Evolutionary conservation across 805 yeast species (phyloP).

Genomic region (Saccharomycopsis amapae): DNA sequence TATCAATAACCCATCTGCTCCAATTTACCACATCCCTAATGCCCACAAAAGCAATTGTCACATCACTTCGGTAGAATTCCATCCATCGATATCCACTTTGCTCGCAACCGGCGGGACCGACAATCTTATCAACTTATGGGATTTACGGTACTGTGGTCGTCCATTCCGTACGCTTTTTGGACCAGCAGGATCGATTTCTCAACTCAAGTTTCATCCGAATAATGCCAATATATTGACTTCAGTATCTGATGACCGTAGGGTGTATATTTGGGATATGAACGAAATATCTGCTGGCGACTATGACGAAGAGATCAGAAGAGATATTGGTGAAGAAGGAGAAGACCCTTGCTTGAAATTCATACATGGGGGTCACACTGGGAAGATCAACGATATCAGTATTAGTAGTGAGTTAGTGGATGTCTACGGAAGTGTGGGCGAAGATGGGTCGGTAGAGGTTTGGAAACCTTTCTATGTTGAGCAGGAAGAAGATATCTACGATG

Average conservation of each 20-base stretch:
- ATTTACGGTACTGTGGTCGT: slow-evolving; percentile 51
- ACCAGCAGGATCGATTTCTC: slow-evolving; percentile 49
- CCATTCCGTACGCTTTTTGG: slow-evolving; percentile 65
- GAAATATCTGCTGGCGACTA: slow-evolving; percentile 50
- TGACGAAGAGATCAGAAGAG: slow-evolving; percentile 46
- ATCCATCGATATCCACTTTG: slow-evolving; percentile 44
- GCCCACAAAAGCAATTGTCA: slow-evolving; percentile 53
- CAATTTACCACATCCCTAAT: slow-evolving; percentile 37
- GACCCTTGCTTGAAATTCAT: slow-evolving; percentile 75
- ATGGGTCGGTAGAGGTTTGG: slow-evolving; percentile 71
- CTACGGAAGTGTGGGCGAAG: slow-evolving; percentile 66
- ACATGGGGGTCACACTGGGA: slow-evolving; percentile 82
- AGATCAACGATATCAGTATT: slow-evolving; percentile 61
- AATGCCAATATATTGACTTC: slow-evolving; percentile 50
- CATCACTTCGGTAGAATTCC: slow-evolving; percentile 65
- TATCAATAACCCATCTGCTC: slow-evolving; percentile 21
- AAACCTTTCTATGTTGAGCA: slow-evolving; percentile 34
- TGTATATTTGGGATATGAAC: slow-evolving; percentile 67
- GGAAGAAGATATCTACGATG: slow-evolving; percentile 36
- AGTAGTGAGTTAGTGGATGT: slow-evolving; percentile 54
- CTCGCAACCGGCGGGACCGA: slow-evolving; percentile 78
- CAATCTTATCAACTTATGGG: slow-evolving; percentile 67
- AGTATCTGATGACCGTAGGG: slow-evolving; percentile 59
- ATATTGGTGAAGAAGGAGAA: slow-evolving; percentile 42
- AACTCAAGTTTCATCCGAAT: slow-evolving; percentile 46